Evolutionary conservation across 352 stramenopile genomes (phyloP).

Genomic region (Labyrinthula sp.): DNA sequence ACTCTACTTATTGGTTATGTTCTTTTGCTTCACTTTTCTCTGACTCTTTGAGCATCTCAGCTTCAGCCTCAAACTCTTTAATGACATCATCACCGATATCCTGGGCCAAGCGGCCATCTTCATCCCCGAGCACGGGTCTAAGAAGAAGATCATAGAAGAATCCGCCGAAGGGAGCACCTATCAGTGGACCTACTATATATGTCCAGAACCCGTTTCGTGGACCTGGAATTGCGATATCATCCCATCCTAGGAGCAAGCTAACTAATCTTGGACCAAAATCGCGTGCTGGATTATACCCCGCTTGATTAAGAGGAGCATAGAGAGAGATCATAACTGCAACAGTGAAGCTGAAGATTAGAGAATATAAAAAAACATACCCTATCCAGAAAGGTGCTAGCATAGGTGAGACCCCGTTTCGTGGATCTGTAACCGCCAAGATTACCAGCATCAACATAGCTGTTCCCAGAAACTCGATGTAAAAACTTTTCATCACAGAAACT

Average conservation of each 20-base stretch:
- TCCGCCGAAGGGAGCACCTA: conserved; percentile 41
- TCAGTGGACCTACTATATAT: conserved; percentile 43
- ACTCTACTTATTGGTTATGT: too few species aligned
- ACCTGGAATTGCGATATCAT: conserved; percentile 34
- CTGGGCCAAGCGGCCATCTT: too few species aligned
- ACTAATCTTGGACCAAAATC: conserved; percentile 50
- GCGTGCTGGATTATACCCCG: conserved; percentile 47
- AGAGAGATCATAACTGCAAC: conserved; percentile 40
- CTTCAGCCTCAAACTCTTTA: too few species aligned
- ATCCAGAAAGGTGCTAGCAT: conserved; percentile 39
- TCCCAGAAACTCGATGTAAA: conserved; percentile 43
- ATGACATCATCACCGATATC: too few species aligned
- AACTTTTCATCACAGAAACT: conserved; percentile 35
- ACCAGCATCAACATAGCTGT: conserved; percentile 45
- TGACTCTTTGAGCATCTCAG: too few species aligned
- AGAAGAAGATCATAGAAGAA: conserved; percentile 42
- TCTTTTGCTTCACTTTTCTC: too few species aligned
- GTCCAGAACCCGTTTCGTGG: conserved; percentile 43
- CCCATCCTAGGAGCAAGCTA: conserved; percentile 44
- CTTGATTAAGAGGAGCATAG: conserved; percentile 46
- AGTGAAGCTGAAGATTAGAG: too few species aligned
- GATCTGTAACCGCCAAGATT: conserved; percentile 42
- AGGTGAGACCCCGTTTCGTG: conserved; percentile 32
- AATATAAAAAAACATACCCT: conserved; percentile 38
- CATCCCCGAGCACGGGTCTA: too few species aligned